Percentiles rank a stretch among this genome's conserved stretches.
Evolutionary conservation across 2,329 filamentous ascomycete genomes (phyloP).

Genomic region (Venturia carpophila): DNA sequence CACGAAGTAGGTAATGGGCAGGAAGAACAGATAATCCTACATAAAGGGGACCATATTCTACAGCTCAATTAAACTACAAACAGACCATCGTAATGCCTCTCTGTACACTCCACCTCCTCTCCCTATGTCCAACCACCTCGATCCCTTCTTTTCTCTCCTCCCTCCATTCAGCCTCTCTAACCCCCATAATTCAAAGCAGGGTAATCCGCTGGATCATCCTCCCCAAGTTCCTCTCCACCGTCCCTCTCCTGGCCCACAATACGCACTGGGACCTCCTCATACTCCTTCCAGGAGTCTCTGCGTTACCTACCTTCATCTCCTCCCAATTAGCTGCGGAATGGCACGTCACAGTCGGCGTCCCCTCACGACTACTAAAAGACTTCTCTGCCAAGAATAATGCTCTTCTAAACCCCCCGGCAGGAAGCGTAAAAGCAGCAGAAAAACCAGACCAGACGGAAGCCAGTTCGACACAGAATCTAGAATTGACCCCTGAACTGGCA

Average conservation of each 20-base stretch:
- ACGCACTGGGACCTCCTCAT: slow-evolving; percentile 43
- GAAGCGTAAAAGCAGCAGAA: slow-evolving; percentile 27
- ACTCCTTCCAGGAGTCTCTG: slow-evolving; percentile 30
- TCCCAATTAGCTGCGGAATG: slow-evolving; percentile 28
- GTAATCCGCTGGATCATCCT: slow-evolving; percentile 45
- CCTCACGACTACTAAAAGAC: slow-evolving; percentile 33
- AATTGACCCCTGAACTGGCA: slow-evolving; percentile 45
- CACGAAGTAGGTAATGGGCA: background rate
- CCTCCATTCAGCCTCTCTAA: slow-evolving; percentile 29
- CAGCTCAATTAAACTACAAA: too few relatives aligned
- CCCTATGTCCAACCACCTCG: slow-evolving; percentile 30
- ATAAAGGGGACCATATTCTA: background rate
- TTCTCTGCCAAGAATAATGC: slow-evolving; percentile 33
- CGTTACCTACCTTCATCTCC: slow-evolving; percentile 26
- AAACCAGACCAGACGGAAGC: slow-evolving; percentile 27
- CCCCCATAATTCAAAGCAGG: slow-evolving; percentile 37
- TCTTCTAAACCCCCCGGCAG: slow-evolving; percentile 33
- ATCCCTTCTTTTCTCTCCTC: slow-evolving; percentile 35
- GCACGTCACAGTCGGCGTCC: slow-evolving; percentile 37
- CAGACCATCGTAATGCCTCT: slow-evolving; percentile 37
- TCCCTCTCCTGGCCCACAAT: slow-evolving; percentile 34
- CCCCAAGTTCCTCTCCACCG: slow-evolving; percentile 36
- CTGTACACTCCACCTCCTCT: slow-evolving; percentile 41
- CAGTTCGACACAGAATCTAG: slow-evolving; percentile 34
- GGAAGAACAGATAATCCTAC: slow-evolving; percentile 5